phyloP scores from a whole-genome alignment of 345 rosid species.

The Hibiscus syriacus region DNA sequence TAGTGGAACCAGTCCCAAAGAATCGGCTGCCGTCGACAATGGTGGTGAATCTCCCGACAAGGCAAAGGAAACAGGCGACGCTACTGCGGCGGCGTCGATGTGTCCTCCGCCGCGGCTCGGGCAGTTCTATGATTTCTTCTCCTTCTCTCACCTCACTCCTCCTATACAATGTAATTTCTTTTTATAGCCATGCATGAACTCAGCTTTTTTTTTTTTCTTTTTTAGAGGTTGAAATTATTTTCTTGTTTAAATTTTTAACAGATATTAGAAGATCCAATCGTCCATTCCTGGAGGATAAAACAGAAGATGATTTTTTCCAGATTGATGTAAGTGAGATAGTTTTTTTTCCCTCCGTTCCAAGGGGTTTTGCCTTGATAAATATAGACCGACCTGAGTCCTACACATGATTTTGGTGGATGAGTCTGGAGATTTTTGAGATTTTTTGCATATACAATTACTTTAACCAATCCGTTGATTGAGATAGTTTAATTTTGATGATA shows the following conservation, averaged over 20 bases:
- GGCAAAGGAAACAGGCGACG: constrained; percentile 37
- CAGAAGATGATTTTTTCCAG: constrained; percentile 67
- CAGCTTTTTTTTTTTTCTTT: neutral
- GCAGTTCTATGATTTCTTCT: constrained; percentile 89
- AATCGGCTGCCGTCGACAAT: constrained; percentile 19
- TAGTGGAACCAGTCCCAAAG: constrained; percentile 27
- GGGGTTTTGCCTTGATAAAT: too few species aligned
- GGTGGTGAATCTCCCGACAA: constrained; percentile 18
- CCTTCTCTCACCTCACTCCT: constrained; percentile 72
- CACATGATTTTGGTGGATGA: too few species aligned
- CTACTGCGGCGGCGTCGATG: constrained; percentile 32
- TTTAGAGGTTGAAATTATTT: constrained; percentile 12
- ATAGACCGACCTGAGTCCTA: too few species aligned
- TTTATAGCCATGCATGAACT: neutral
- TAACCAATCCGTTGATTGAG: too few species aligned
- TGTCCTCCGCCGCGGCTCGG: constrained; percentile 81
- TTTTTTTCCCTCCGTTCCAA: neutral
- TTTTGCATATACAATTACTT: too few species aligned
- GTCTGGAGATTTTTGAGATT: too few species aligned
- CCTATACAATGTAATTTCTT: constrained; percentile 59
- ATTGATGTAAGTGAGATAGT: constrained; percentile 53
- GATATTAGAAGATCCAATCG: constrained; percentile 66
- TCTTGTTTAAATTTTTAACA: constrained; percentile 19
- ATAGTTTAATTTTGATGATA: too few species aligned
- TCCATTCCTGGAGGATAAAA: constrained; percentile 57